phyloP scores from a whole-genome alignment of 1,284 basidiomycete species.

The Pseudozyma flocculosa region DNA sequence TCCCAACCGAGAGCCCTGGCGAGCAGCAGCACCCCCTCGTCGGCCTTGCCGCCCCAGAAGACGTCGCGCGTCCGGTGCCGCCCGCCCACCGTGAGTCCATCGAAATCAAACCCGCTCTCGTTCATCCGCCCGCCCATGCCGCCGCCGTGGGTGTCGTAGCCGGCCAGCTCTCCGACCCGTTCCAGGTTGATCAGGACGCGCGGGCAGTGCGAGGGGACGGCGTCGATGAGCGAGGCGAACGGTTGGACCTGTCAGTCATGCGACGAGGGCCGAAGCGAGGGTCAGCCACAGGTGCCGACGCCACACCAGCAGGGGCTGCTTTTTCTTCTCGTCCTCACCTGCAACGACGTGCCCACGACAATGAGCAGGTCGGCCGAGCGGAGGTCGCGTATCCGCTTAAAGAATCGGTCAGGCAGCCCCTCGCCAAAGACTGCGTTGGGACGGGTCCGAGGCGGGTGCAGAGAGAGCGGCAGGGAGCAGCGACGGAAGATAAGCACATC shows the following conservation, averaged over 20 bases:
- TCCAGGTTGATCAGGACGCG: constrained; percentile 64
- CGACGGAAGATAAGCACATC: neutral
- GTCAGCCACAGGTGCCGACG: neutral
- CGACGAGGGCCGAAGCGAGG: neutral
- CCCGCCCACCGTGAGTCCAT: constrained; percentile 33
- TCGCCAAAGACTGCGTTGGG: constrained; percentile 56
- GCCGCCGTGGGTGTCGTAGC: no score
- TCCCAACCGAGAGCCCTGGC: constrained; percentile 45
- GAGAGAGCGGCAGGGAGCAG: neutral
- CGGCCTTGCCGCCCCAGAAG: constrained; percentile 45
- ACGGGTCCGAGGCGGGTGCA: no score
- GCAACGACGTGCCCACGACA: constrained; percentile 87
- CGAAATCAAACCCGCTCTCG: constrained; percentile 53
- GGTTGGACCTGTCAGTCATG: constrained; percentile 60
- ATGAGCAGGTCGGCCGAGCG: constrained; percentile 77
- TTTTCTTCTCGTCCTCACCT: constrained; percentile 53
- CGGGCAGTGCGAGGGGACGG: constrained; percentile 59
- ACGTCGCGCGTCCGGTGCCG: constrained; percentile 37
- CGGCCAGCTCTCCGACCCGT: constrained; percentile 61
- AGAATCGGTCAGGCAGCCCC: constrained; percentile 50
- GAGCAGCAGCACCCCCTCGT: constrained; percentile 36
- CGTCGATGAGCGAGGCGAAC: constrained; percentile 63
- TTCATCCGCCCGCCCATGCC: constrained; percentile 58
- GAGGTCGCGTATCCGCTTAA: constrained; percentile 57
- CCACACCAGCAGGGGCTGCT: no score